Evolutionary conservation across 176 grass and related monocot species (phyloP).

Genomic region (Carex kokanica): DNA sequence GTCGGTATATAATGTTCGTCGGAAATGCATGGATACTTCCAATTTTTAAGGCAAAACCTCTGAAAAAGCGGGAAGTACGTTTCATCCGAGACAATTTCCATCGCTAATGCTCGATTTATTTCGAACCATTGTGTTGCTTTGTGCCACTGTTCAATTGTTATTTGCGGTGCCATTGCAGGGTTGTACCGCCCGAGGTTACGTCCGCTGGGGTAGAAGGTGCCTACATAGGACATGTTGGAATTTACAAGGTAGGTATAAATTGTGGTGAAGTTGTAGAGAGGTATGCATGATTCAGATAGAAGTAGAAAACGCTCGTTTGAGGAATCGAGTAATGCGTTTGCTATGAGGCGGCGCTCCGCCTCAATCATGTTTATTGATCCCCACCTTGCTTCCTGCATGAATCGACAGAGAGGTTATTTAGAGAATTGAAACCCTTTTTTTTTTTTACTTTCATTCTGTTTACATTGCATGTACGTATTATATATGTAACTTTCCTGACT

Average conservation of each 20-base stretch:
- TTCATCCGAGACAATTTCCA: constrained; percentile 28
- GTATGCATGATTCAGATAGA: constrained; percentile 43
- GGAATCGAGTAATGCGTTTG: constrained; percentile 39
- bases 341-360: constrained; percentile 36
- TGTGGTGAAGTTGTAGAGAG: constrained; percentile 39
- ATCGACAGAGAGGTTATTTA: not conserved
- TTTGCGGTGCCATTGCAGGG: constrained; percentile 27
- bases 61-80: constrained; percentile 29
- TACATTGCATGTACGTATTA: not conserved
- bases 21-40: not conserved
- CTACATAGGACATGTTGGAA: constrained; percentile 22
- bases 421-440: too few relatives aligned
- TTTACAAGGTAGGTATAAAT: constrained; percentile 38
- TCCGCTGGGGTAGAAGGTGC: not conserved
- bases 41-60: constrained; percentile 17
- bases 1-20: constrained; percentile 48
- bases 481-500: constrained; percentile 31
- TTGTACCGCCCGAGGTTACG: constrained; percentile 34
- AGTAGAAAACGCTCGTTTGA: constrained; percentile 40
- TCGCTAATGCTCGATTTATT: constrained; percentile 17
- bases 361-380: constrained; percentile 32
- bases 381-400: constrained; percentile 31
- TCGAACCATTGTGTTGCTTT: constrained; percentile 38
- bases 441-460: not conserved
- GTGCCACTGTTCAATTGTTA: constrained; percentile 24